These are phyloP conservation scores for Vigna mungo DNA, from an alignment of 306 rosid genomes.

Conservation along the genomic window DNA sequence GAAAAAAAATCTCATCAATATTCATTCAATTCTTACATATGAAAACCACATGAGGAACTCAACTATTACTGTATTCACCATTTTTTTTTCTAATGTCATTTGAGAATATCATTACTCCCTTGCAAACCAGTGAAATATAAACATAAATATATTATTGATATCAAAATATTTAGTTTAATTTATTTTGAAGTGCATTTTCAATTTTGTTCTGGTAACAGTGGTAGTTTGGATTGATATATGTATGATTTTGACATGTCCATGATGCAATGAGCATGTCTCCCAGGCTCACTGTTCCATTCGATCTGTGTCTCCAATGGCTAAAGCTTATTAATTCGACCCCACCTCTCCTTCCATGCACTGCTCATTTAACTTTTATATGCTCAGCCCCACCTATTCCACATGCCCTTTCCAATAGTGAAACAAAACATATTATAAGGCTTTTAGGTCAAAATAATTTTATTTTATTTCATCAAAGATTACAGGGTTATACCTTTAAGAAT, in stretches of 20 bases:
- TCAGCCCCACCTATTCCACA: slow-evolving; percentile 35
- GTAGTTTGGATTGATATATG: slow-evolving; percentile 12
- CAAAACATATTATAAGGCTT: neutral
- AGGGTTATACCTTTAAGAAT: too few relatives aligned
- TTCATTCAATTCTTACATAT: too few relatives aligned
- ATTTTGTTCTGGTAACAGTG: neutral
- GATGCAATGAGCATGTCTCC: slow-evolving; percentile 48
- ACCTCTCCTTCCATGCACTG: slow-evolving; percentile 25
- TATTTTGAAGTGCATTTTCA: neutral
- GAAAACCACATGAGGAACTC: too few relatives aligned
- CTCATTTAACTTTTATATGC: slow-evolving; percentile 27
- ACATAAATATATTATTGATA: too few relatives aligned
- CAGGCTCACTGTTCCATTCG: slow-evolving; percentile 22
- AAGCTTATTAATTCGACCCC: slow-evolving; percentile 28
- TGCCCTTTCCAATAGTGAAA: neutral
- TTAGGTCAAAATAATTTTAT: too few relatives aligned
- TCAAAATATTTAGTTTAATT: too few relatives aligned
- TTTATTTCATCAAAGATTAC: too few relatives aligned
- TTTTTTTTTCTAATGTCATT: too few relatives aligned
- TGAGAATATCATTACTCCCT: too few relatives aligned
- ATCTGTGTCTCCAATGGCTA: neutral
- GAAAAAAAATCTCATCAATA: too few relatives aligned
- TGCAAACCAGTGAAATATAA: too few relatives aligned
- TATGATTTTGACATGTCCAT: slow-evolving; percentile 43
- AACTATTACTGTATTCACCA: too few relatives aligned